Evolutionary conservation across 495 filamentous ascomycete species (phyloP), one percentile per base, ranked within the genome.

Genomic region (Penicillium pulvis): DNA sequence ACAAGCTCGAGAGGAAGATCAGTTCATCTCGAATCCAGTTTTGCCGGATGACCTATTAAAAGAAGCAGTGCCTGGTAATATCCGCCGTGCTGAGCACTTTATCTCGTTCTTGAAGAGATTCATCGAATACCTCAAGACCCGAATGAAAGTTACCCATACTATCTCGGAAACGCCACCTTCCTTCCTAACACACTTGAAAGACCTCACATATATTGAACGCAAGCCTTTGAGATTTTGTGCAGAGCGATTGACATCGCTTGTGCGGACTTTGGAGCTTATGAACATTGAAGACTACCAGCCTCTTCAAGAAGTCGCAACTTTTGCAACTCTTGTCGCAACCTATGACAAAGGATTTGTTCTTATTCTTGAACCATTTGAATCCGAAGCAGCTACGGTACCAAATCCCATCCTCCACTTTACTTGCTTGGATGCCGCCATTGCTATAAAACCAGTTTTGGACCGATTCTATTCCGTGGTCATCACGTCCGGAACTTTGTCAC

Each of bases 251-350:
- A 96, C 93, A 2, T 98, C 93, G 3, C 87, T 99, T 0, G 94
- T 98, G 19, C 84, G 95, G 50, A 98, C 95, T 0, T 84, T 99
- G 24, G 95, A 99, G 67, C 87, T 99, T 51, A 92, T 92, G 19
- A 97, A 96, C 61, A 96, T 99, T 51, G 95, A 98, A 75, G 95
- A 99, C 67, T 98, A 95, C 67, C 92, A 96, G 58, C 89, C 94
- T 6, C 82, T 99, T 0, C 95, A 99, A 79, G 93, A 99, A 79
- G 92, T 99, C 12, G 95, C 95, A 8, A 96, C 93, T 2, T 99
- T 99, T 70, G 95, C 95, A n/a, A 99, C 95, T 2, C 82, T 99
- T 0, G 92, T 94, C 33, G 89, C 94, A 44, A 99, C 95, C 2
- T 99, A 99, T 70, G 95, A 99, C 58, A 96, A 91, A 67, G 95